Conservation (phyloP, 371 early-diverging fungal genomes). For the Mortierella sp. region DNA sequence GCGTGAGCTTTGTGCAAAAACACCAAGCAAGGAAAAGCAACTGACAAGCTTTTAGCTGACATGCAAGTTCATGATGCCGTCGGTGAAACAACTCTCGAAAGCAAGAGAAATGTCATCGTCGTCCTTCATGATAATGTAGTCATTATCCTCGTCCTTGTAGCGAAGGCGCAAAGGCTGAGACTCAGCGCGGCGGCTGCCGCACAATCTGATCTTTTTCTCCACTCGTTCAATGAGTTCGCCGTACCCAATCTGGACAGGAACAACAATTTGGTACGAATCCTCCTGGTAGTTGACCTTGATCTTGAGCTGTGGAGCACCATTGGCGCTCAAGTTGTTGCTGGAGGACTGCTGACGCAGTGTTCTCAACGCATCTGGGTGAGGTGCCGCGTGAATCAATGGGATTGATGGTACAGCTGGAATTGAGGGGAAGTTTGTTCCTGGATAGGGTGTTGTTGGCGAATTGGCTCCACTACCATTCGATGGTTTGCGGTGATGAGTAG, state of each 20-base stretch:
- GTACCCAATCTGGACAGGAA: constrained; percentile 79
- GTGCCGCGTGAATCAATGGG: constrained; percentile 37
- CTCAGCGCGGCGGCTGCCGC: constrained; percentile 68
- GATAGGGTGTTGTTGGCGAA: constrained; percentile 31
- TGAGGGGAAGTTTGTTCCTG: constrained; percentile 28
- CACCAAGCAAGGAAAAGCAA: not conserved
- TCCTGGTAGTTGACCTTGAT: constrained; percentile 89
- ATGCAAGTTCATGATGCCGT: constrained; percentile 53
- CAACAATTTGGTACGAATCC: constrained; percentile 89
- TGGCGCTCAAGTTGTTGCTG: constrained; percentile 36
- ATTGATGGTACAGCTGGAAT: constrained; percentile 46
- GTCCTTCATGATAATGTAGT: constrained; percentile 85
- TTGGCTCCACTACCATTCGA: constrained; percentile 49
- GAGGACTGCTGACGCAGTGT: constrained; percentile 53
- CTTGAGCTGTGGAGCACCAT: constrained; percentile 66
- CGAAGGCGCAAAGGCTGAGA: constrained; percentile 76
- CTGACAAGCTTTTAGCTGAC: constrained; percentile 38
- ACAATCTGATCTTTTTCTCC: constrained; percentile 89
- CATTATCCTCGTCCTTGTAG: constrained; percentile 95
- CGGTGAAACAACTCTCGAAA: constrained; percentile 77
- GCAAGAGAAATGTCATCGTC: constrained; percentile 95
- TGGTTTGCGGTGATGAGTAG: constrained; percentile 36
- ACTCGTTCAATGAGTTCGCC: constrained; percentile 83
- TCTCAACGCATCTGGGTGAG: constrained; percentile 31
- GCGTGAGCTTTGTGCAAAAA: not conserved